Conservation (phyloP, 805 yeast genomes). For the Teunomyces tritomae region DNA sequence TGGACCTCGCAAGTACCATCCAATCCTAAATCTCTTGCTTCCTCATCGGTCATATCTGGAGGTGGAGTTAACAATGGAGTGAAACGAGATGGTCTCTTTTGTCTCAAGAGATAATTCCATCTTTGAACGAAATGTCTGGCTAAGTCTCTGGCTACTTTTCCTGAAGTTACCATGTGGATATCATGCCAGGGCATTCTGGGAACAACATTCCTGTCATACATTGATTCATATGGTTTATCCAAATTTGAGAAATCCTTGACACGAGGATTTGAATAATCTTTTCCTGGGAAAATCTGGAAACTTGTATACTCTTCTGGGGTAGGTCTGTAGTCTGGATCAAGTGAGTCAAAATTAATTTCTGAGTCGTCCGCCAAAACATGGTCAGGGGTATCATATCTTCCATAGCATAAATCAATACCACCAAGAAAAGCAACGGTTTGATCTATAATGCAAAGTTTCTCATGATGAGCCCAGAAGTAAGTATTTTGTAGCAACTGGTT, state of each 20-base stretch:
- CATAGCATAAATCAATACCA: slow-evolving; percentile 93
- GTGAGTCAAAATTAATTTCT: slow-evolving; percentile 29
- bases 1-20: slow-evolving; percentile 92
- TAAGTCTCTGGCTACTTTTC: slow-evolving; percentile 90
- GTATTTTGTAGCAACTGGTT: slow-evolving; percentile 92
- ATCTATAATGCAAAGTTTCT: slow-evolving; percentile 83
- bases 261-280: slow-evolving; percentile 95
- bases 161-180: slow-evolving; percentile 92
- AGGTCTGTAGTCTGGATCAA: slow-evolving; percentile 27
- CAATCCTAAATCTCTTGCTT: slow-evolving; percentile 56
- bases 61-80: slow-evolving; percentile 95
- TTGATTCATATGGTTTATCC: slow-evolving; percentile 83
- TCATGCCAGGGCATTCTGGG: slow-evolving; percentile 99
- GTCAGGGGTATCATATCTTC: slow-evolving; percentile 95
- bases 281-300: slow-evolving; percentile 85
- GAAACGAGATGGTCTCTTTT: slow-evolving; percentile 89
- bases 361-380: slow-evolving; percentile 84
- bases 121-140: slow-evolving; percentile 95
- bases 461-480: slow-evolving; percentile 99
- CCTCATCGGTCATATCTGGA: slow-evolving; percentile 74
- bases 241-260: slow-evolving; percentile 80
- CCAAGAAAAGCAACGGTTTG: slow-evolving; percentile 88
- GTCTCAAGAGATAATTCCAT: slow-evolving; percentile 92
- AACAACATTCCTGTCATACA: slow-evolving; percentile 75
- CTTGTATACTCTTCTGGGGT: slow-evolving; percentile 42